A percentile compares a stretch with the other conserved stretches of the same genome.
Evolutionary conservation across 2,329 filamentous ascomycete genomes (phyloP).

Genomic region (Hymenoscyphus infarciens): DNA sequence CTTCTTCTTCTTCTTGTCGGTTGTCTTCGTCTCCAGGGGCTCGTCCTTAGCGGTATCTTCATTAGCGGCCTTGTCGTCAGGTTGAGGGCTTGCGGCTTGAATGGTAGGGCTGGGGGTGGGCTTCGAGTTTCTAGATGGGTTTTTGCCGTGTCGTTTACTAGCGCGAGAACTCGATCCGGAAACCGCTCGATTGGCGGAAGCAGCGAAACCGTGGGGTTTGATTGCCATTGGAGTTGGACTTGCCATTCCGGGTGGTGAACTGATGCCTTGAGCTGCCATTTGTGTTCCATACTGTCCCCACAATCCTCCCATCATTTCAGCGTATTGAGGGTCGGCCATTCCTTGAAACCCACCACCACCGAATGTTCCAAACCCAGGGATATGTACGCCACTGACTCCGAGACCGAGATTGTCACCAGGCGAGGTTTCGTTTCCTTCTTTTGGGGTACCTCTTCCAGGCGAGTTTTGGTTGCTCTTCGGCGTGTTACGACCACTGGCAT

Average conservation of each 20-base stretch:
- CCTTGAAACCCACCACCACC: neutral
- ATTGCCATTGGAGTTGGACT: slow-evolving; percentile 1
- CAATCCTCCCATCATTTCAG: neutral
- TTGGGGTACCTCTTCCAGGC: slow-evolving; percentile 1
- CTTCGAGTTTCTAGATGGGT: neutral
- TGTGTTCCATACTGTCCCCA: neutral
- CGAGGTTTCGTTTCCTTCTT: neutral
- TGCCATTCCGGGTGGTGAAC: neutral
- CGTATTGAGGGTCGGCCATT: slow-evolving; percentile 1
- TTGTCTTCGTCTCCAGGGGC: neutral
- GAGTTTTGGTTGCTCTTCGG: slow-evolving; percentile 2
- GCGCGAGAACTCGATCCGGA: slow-evolving; percentile 2
- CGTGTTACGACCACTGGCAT: neutral
- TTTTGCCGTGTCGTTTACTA: neutral
- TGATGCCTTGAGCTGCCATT: neutral
- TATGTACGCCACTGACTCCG: neutral
- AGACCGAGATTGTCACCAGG: neutral
- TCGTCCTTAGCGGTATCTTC: neutral
- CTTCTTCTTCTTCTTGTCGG: neutral
- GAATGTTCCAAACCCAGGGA: neutral
- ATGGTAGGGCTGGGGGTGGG: neutral
- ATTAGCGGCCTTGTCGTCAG: neutral
- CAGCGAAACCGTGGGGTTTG: slow-evolving; percentile 2
- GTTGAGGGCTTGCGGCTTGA: neutral
- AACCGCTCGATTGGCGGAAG: slow-evolving; percentile 7